phyloP scores from a whole-genome alignment of 139 green algal species.

The Tetradesmus obliquus region DNA sequence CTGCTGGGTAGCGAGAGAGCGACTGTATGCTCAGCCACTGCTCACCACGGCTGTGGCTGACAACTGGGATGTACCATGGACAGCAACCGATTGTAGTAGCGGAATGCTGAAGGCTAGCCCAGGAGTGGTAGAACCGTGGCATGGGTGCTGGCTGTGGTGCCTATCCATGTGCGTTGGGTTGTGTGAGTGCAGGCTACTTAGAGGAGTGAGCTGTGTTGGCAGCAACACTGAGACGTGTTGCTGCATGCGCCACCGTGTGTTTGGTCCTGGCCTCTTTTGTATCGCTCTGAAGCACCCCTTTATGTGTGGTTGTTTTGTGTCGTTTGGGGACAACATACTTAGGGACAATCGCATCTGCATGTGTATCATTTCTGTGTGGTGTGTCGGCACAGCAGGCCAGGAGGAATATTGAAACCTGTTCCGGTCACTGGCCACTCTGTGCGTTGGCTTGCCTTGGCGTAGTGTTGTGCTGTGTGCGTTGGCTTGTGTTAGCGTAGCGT shows the following conservation, averaged over 20 bases:
- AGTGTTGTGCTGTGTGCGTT: background rate
- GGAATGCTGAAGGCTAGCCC: background rate
- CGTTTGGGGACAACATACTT: background rate
- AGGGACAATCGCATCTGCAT: background rate
- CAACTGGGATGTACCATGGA: background rate
- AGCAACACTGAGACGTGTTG: background rate
- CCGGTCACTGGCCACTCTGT: background rate
- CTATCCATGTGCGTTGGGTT: background rate
- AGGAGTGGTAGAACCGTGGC: background rate
- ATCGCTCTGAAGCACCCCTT: background rate
- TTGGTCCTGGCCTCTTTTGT: background rate
- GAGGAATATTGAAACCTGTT: background rate
- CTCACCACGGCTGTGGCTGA: background rate
- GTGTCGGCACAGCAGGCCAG: background rate
- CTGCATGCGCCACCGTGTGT: background rate
- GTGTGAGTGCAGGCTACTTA: background rate
- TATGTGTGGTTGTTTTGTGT: background rate
- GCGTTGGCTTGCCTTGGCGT: background rate
- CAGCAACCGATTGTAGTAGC: background rate
- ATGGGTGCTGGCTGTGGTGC: background rate
- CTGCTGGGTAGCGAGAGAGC: background rate
- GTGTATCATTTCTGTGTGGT: background rate
- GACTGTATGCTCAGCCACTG: background rate
- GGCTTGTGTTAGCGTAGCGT: background rate
- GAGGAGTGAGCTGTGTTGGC: background rate